Percentiles rank a stretch among this genome's conserved stretches.
These are phyloP conservation scores for Lactarius sp. DNA, from an alignment of 768 basidiomycete genomes.

Conservation along the genomic window DNA sequence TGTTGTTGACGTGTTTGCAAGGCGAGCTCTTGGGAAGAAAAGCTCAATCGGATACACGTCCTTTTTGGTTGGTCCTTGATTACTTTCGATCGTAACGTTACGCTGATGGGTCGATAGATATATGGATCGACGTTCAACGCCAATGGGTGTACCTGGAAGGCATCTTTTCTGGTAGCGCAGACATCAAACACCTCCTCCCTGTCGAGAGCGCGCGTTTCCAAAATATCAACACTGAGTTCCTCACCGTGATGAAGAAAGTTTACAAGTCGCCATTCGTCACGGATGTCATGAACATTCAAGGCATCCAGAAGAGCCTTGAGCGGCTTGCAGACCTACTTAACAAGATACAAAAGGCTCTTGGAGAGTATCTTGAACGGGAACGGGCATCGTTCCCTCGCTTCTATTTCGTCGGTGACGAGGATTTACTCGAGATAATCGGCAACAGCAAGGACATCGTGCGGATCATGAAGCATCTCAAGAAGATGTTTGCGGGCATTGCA, in stretches of 20 bases:
- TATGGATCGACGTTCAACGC: conserved; percentile 99
- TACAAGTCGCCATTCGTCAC: conserved; percentile 98
- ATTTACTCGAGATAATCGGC: conserved; percentile 96
- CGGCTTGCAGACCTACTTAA: conserved; percentile 91
- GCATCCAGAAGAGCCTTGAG: conserved; percentile 95
- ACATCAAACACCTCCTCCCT: conserved; percentile 98
- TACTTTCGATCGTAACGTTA: not conserved
- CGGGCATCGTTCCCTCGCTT: conserved; percentile 98
- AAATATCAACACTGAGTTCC: conserved; percentile 97
- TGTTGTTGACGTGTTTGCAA: conserved; percentile 29
- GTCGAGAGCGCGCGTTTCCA: conserved; percentile 97
- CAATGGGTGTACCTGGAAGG: conserved; percentile 99
- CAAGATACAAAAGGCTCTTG: conserved; percentile 99
- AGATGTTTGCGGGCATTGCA: conserved; percentile 99
- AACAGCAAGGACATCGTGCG: conserved; percentile 98
- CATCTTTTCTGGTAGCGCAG: conserved; percentile 98
- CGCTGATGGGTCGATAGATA: conserved; percentile 47
- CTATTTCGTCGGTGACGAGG: conserved; percentile 99
- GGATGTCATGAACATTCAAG: conserved; percentile 94
- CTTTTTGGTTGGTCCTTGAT: conserved; percentile 67
- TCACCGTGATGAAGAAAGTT: conserved; percentile 99
- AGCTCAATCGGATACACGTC: conserved; percentile 92
- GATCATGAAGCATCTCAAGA: conserved; percentile 99
- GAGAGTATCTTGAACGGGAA: conserved; percentile 97
- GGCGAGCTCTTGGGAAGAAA: conserved; percentile 94